phyloP scores from a whole-genome alignment of 139 green algal species.

The Zygnema circumcarinatum region DNA sequence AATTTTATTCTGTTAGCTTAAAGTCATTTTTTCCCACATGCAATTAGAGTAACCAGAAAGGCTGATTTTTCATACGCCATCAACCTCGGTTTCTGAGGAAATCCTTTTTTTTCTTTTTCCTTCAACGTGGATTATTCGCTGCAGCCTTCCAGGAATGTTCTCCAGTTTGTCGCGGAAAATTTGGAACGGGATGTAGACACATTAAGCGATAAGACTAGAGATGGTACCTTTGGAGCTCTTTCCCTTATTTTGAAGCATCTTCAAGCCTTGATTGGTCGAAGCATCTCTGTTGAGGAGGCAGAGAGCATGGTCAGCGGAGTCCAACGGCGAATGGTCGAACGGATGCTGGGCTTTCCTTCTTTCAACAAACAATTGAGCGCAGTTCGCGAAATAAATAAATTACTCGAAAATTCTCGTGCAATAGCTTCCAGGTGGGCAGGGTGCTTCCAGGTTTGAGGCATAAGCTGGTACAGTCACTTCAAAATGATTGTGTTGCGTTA shows the following conservation, averaged over 20 bases:
- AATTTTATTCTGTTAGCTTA: no score
- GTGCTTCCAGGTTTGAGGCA: no score
- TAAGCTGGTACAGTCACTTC: no score
- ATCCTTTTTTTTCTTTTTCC: neutral
- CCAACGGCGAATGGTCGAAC: constrained; percentile 70
- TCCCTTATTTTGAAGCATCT: constrained; percentile 34
- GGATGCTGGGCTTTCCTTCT: constrained; percentile 71
- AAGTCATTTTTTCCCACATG: no score
- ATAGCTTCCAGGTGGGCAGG: constrained; percentile 37
- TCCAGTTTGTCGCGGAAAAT: constrained; percentile 38
- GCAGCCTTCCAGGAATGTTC: constrained; percentile 12
- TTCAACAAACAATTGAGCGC: constrained; percentile 55
- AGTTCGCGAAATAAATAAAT: constrained; percentile 49
- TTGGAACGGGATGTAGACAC: constrained; percentile 52
- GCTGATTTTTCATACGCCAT: neutral
- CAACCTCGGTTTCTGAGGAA: neutral
- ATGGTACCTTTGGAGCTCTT: constrained; percentile 58
- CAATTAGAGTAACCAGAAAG: no score
- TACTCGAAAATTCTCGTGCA: constrained; percentile 32
- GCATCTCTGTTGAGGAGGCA: constrained; percentile 8
- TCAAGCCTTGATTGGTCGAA: constrained; percentile 32
- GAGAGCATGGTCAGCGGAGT: constrained; percentile 59
- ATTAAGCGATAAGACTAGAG: constrained; percentile 56
- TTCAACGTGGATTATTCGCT: neutral
- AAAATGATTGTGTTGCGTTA: no score